A percentile compares a stretch with the other conserved stretches of the same genome.
Conservation (phyloP, 2,329 filamentous ascomycete genomes). For the Aspergillus hortae region DNA sequence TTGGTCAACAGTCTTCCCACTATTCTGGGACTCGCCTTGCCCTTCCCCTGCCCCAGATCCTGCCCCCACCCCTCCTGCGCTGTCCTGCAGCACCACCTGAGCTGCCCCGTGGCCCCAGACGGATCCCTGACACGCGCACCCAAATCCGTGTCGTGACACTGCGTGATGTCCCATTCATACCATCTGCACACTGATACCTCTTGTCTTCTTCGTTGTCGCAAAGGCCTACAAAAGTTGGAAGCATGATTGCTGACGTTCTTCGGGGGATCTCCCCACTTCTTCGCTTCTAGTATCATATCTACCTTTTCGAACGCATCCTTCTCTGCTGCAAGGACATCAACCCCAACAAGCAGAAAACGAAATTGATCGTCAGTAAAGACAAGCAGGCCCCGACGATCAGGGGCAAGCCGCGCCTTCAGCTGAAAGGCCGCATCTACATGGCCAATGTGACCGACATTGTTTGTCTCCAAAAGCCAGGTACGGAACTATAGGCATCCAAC, state of each 20-base stretch:
- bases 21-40: not conserved
- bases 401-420: slow-evolving; percentile 73
- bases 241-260: slow-evolving; percentile 14
- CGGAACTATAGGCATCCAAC: slow-evolving; percentile 19
- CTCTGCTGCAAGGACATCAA: slow-evolving; percentile 96
- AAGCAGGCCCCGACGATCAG: slow-evolving; percentile 67
- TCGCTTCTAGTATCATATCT: slow-evolving; percentile 80
- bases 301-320: slow-evolving; percentile 91
- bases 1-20: not conserved
- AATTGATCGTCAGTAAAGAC: slow-evolving; percentile 61
- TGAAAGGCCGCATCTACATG: slow-evolving; percentile 99
- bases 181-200: not conserved
- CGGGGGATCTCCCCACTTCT: not conserved
- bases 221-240: not conserved
- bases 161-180: not conserved
- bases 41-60: not conserved
- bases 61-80: not conserved
- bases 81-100: not conserved
- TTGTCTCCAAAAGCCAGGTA: slow-evolving; percentile 82
- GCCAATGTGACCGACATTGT: slow-evolving; percentile 96
- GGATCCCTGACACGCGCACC: not conserved
- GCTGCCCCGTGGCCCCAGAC: not conserved
- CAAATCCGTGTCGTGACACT: not conserved
- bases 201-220: not conserved
- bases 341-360: slow-evolving; percentile 72